These are phyloP conservation scores for Helicostylum pulchrum DNA, from an alignment of 192 early-diverging fungal species.

Conservation along the genomic window DNA sequence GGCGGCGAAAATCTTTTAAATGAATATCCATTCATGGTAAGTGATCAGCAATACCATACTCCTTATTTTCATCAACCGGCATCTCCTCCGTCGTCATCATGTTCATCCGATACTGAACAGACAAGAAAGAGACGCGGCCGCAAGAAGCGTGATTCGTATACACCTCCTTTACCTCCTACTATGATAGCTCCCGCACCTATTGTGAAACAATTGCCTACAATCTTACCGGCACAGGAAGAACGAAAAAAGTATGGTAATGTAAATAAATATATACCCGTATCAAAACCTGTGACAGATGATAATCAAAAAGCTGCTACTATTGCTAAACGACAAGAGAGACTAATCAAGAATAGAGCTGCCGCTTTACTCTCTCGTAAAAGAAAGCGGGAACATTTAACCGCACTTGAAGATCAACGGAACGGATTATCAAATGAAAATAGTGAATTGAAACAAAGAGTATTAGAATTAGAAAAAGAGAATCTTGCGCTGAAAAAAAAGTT, in stretches of 20 bases:
- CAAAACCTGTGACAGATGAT: neutral
- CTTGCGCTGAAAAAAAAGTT: neutral
- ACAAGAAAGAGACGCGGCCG: slow-evolving; percentile 18
- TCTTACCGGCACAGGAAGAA: neutral
- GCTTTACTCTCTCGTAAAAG: slow-evolving; percentile 85
- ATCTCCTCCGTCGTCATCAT: neutral
- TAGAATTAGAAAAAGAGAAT: neutral
- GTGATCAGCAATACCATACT: neutral
- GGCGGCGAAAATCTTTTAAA: neutral
- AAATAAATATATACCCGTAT: neutral
- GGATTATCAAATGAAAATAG: neutral
- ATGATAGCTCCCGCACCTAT: neutral
- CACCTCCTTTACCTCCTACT: neutral
- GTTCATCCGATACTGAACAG: slow-evolving; percentile 15
- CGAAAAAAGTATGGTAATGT: neutral
- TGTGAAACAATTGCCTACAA: neutral
- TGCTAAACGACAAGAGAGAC: slow-evolving; percentile 77
- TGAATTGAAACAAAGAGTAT: neutral
- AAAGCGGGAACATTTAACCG: slow-evolving; percentile 80
- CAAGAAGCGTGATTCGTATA: slow-evolving; percentile 18
- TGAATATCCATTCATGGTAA: neutral
- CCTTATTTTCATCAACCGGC: neutral
- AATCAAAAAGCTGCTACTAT: slow-evolving; percentile 35
- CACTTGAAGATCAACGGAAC: slow-evolving; percentile 40
- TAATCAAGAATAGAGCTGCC: slow-evolving; percentile 93